Evolutionary conservation across 176 grass and related monocot species (phyloP), one percentile per base, ranked within the genome.

Genomic region (Bothriochloa decipiens): DNA sequence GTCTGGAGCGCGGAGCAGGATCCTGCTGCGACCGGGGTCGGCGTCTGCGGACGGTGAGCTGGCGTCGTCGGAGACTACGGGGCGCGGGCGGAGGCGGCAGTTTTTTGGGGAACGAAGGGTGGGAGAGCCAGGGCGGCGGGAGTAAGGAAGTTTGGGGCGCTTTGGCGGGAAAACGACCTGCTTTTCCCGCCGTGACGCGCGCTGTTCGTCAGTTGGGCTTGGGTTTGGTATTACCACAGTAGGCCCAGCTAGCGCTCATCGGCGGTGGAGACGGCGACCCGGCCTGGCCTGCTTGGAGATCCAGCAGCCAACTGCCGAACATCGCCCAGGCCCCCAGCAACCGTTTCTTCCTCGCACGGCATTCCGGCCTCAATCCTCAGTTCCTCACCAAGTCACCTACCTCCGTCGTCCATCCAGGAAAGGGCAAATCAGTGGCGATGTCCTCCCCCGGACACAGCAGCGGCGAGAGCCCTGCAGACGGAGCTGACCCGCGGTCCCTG

Each of bases 81-180:
- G 41, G 40, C 61, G 26, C 27, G 26, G 6, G 63, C 27, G 17
- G 49, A 64, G 60, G 42, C 9, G 11, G 39, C 3, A 4, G 47
- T 50, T 11, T 4, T 5, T 11, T 33, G 62, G 26, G 77, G 41
- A 23, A 17, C 8, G 41, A 26, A 73, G 8, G 6, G 29, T 20
- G 0, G 72, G 47, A 10, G 70, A 49, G 72, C 0, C 4, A 1
- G 23, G 49, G 18, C 28, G 49, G 74, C 74, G 74, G 70, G 78
- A 35, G 69, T 23, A 0, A 43, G 33, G 41, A 37, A 10, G 40
- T 87, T 87, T 71, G 62, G 68, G 62, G 25, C 36, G 43, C 28
- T 55, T 84, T 60, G 81, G 87, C 87, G 87, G 87, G 87, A 89
- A 81, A 46, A 3, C 1, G 0, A 18, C 3, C 15, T 49, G 36